Percentiles rank a stretch among this genome's conserved stretches.
phyloP scores from a whole-genome alignment of 2,329 filamentous ascomycete genomes.

The Apiospora saccharicola region DNA sequence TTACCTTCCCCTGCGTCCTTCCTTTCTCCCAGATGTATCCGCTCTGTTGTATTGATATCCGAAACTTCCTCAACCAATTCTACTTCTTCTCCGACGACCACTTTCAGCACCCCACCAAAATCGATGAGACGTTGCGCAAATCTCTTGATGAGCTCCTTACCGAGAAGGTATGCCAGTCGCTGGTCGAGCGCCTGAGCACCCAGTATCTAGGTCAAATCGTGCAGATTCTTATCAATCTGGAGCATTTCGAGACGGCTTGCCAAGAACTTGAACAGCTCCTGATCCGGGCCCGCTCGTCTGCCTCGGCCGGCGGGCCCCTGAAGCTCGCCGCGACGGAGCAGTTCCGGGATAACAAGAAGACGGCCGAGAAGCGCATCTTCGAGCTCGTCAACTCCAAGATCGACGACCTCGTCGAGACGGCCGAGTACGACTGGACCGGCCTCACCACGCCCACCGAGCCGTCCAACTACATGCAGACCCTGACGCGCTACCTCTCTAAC shows the following conservation, averaged over 20 bases:
- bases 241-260: conserved; percentile 95
- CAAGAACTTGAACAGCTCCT: conserved; percentile 87
- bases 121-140: conserved; percentile 90
- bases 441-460: conserved; percentile 72
- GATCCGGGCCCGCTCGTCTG: conserved; percentile 83
- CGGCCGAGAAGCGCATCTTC: conserved; percentile 96
- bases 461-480: conserved; percentile 92
- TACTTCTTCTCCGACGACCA: conserved; percentile 98
- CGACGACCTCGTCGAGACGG: conserved; percentile 94
- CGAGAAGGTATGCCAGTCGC: conserved; percentile 86
- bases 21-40: conserved; percentile 99
- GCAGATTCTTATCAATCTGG: conserved; percentile 95
- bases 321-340: conserved; percentile 83
- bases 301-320: conserved; percentile 80
- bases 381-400: conserved; percentile 99
- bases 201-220: conserved; percentile 98
- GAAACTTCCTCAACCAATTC: conserved; percentile 97
- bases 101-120: conserved; percentile 87
- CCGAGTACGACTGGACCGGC: conserved; percentile 88
- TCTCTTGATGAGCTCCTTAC: conserved; percentile 95
- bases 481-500: conserved; percentile 91
- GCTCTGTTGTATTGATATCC: conserved; percentile 95
- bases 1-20: conserved; percentile 91
- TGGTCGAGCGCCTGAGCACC: conserved; percentile 86
- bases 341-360: conserved; percentile 91